Percentiles rank a stretch among this genome's conserved stretches.
phyloP scores from a whole-genome alignment of 768 basidiomycete species.

The Xanthoconium purpureum region DNA sequence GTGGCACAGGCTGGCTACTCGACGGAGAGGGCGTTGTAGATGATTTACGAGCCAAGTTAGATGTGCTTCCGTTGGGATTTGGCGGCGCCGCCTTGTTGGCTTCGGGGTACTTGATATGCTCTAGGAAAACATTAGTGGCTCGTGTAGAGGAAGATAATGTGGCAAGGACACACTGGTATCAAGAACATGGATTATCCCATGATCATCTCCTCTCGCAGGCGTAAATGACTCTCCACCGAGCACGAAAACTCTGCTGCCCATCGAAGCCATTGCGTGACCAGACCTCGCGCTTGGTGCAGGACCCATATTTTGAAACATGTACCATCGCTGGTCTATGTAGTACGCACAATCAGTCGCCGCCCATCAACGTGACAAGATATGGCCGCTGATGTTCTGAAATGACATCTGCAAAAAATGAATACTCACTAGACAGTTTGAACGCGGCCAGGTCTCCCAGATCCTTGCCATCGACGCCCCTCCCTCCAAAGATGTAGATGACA shows the following conservation, averaged over 20 bases:
- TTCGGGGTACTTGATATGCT: constrained; percentile 93
- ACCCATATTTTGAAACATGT: constrained; percentile 99
- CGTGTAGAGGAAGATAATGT: neutral
- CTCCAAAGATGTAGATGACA: constrained; percentile 97
- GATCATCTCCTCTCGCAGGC: constrained; percentile 72
- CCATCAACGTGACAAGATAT: constrained; percentile 1
- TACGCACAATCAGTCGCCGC: constrained; percentile 9
- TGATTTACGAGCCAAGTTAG: constrained; percentile 44
- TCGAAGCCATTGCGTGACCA: constrained; percentile 97
- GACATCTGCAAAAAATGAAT: neutral
- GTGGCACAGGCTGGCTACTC: constrained; percentile 27
- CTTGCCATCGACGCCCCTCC: constrained; percentile 94
- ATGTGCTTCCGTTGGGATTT: constrained; percentile 25
- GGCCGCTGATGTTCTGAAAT: neutral
- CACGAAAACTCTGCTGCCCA: constrained; percentile 85
- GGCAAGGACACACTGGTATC: constrained; percentile 77
- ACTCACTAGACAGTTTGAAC: constrained; percentile 95
- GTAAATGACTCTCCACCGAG: constrained; percentile 91
- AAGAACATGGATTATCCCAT: constrained; percentile 79
- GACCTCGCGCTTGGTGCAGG: constrained; percentile 89
- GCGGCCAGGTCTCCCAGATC: constrained; percentile 93
- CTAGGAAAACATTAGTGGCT: constrained; percentile 37
- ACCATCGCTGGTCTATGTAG: constrained; percentile 88
- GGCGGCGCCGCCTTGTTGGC: constrained; percentile 42
- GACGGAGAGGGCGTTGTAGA: constrained; percentile 40